Evolutionary conservation across 495 filamentous ascomycete species (phyloP).

Genomic region (Chlorociboria aeruginascens): DNA sequence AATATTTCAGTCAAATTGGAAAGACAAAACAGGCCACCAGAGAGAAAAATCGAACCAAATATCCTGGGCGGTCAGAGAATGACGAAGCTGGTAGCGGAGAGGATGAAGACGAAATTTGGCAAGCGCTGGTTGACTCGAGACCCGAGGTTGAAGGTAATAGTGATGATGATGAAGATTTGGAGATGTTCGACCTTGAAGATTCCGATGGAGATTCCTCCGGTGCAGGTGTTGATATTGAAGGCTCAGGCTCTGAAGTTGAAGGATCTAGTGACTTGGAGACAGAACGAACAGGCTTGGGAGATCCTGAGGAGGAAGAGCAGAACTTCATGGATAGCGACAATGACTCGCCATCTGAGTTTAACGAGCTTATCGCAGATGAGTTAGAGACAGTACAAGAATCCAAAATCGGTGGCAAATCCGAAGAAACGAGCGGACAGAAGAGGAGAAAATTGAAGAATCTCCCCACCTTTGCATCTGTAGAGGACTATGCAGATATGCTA

Average conservation of each 20-base stretch:
- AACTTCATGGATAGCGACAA: conserved; percentile 38
- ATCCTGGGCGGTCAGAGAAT: conserved; percentile 24
- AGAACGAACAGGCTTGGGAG: conserved; percentile 28
- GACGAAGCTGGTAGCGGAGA: conserved; percentile 47
- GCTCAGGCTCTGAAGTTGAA: conserved; percentile 30
- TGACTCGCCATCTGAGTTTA: conserved; percentile 37
- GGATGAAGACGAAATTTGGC: conserved; percentile 76
- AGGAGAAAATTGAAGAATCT: conserved; percentile 75
- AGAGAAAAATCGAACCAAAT: conserved; percentile 32
- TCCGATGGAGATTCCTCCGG: conserved; percentile 29
- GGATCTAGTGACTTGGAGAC: conserved; percentile 21
- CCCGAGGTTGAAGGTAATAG: conserved; percentile 63
- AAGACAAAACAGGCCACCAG: conserved; percentile 47
- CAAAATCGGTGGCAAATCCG: conserved; percentile 19
- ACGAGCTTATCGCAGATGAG: conserved; percentile 26
- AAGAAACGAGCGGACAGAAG: conserved; percentile 46
- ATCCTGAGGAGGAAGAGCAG: conserved; percentile 35
- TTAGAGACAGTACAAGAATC: conserved; percentile 17
- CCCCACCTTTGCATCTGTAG: conserved; percentile 82
- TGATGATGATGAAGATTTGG: conserved; percentile 46
- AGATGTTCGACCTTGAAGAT: conserved; percentile 53
- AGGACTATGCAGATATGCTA: conserved; percentile 87
- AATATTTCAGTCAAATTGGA: conserved; percentile 76
- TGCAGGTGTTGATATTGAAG: conserved; percentile 31
- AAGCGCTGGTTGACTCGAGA: conserved; percentile 70